Conservation (phyloP, 331 rosid species). For the Malus hybrid region DNA sequence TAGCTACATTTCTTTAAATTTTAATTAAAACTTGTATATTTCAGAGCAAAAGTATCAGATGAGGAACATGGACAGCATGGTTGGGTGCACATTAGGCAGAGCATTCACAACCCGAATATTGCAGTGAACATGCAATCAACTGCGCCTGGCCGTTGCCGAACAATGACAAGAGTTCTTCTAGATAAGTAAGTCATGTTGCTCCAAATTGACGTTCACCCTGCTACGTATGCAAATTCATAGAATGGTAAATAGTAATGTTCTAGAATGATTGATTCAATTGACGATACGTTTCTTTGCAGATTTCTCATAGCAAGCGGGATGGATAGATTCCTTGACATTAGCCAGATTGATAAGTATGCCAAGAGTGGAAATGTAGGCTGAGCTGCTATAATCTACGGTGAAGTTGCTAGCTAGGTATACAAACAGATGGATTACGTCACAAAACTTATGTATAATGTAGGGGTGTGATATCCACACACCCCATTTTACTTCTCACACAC, state of each 20-base stretch:
- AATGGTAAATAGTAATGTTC: background rate
- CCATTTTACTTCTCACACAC: too few species aligned
- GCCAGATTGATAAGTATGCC: constrained; percentile 39
- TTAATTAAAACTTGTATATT: constrained; percentile 4
- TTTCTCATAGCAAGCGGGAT: constrained; percentile 59
- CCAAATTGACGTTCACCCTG: background rate
- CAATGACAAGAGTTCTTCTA: constrained; percentile 54
- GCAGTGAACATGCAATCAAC: constrained; percentile 80
- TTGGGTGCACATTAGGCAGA: constrained; percentile 79
- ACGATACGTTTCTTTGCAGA: constrained; percentile 24
- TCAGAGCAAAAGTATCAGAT: constrained; percentile 63
- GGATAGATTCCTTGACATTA: constrained; percentile 47
- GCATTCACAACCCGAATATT: constrained; percentile 88
- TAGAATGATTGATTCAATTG: background rate
- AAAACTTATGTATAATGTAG: too few species aligned
- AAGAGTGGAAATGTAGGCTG: constrained; percentile 26
- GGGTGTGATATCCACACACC: too few species aligned
- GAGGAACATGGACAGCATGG: constrained; percentile 57
- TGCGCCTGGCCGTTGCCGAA: constrained; percentile 55
- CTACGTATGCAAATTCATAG: background rate
- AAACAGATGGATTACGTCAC: background rate
- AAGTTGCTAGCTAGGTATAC: background rate
- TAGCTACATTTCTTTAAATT: background rate
- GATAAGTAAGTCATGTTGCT: constrained; percentile 40
- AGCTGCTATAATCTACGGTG: background rate